phyloP scores from a whole-genome alignment of 352 stramenopile species.

The Pythium periplocum region DNA sequence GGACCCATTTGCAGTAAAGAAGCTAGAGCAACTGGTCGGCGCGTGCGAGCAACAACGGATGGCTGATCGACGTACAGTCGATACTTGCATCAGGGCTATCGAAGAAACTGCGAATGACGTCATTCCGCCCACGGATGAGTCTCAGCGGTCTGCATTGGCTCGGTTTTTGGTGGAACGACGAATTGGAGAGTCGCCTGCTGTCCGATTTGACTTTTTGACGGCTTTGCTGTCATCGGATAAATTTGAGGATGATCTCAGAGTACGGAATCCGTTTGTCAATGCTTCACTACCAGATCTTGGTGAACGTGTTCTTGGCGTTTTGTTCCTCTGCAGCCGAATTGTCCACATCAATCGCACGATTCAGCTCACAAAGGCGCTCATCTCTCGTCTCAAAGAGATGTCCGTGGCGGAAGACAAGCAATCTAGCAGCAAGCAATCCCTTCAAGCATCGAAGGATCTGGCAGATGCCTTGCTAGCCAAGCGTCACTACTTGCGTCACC shows the following conservation, averaged over 20 bases:
- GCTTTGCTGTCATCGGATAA: slow-evolving; percentile 55
- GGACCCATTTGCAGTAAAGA: slow-evolving; percentile 12
- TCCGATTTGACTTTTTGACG: slow-evolving; percentile 78
- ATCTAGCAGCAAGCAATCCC: slow-evolving; percentile 47
- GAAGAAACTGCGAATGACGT: slow-evolving; percentile 54
- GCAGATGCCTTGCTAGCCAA: slow-evolving; percentile 70
- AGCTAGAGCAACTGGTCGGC: slow-evolving; percentile 45
- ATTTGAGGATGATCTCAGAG: slow-evolving; percentile 54
- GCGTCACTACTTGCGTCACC: slow-evolving; percentile 52
- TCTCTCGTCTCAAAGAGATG: slow-evolving; percentile 18
- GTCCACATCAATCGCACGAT: slow-evolving; percentile 81
- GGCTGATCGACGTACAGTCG: slow-evolving; percentile 47
- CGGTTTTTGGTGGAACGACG: slow-evolving; percentile 62
- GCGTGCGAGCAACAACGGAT: slow-evolving; percentile 43
- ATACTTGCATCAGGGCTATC: slow-evolving; percentile 43
- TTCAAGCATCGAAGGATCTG: slow-evolving; percentile 80
- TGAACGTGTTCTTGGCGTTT: slow-evolving; percentile 48
- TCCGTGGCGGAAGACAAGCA: slow-evolving; percentile 7
- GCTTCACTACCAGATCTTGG: slow-evolving; percentile 24
- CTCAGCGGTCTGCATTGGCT: slow-evolving; percentile 19
- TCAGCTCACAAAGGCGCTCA: slow-evolving; percentile 32
- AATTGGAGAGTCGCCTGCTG: slow-evolving; percentile 47
- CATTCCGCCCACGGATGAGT: neutral
- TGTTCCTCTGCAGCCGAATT: slow-evolving; percentile 79
- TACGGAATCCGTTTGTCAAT: slow-evolving; percentile 62